Conservation (phyloP, 169 alveolate species). For the Plasmodium gonderi region DNA sequence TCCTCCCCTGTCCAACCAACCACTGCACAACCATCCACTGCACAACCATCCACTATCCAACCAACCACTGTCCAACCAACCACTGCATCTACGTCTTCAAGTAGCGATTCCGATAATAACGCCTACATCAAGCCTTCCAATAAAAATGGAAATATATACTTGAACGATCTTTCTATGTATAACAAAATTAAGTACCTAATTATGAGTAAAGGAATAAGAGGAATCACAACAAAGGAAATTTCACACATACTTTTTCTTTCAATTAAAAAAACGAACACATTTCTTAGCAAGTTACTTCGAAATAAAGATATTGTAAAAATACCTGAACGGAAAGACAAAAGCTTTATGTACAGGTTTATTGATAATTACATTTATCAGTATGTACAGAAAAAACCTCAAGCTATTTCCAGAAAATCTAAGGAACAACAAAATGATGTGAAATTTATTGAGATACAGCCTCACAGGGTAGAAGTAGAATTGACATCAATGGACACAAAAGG, state of each 20-base stretch:
- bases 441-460: neutral
- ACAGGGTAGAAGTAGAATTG: neutral
- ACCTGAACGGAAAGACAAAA: conserved; percentile 68
- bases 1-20: neutral
- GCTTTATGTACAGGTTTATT: conserved; percentile 68
- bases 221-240: conserved; percentile 66
- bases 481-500: too few relatives aligned
- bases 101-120: neutral
- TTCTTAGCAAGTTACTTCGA: conserved; percentile 27
- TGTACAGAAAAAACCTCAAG: conserved; percentile 30
- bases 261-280: conserved; percentile 59
- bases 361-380: conserved; percentile 54
- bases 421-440: neutral
- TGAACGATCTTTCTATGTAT: conserved; percentile 22
- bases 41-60: neutral
- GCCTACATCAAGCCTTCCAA: neutral
- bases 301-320: conserved; percentile 57
- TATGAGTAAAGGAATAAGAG: conserved; percentile 54
- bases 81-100: conserved; percentile 8
- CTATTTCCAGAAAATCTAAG: neutral
- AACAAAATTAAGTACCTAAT: conserved; percentile 53
- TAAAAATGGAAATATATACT: neutral
- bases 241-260: conserved; percentile 24
- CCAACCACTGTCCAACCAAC: neutral
- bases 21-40: too few relatives aligned